These are phyloP conservation scores for Bacidia gigantensis DNA, from an alignment of 495 filamentous ascomycete species.

Conservation along the genomic window DNA sequence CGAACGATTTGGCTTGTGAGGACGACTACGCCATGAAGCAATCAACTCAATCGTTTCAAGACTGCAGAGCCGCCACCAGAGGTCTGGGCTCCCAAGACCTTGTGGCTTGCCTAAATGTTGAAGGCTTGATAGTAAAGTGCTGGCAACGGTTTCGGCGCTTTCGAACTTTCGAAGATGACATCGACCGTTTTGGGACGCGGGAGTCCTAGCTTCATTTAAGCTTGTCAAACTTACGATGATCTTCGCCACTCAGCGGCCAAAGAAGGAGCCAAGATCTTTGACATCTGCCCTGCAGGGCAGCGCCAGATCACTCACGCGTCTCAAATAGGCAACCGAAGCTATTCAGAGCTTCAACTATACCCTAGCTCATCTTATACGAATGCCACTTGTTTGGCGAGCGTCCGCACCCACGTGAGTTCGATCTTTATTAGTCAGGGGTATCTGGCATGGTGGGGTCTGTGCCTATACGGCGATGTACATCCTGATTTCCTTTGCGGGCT, in stretches of 20 bases:
- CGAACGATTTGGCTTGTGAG: no score
- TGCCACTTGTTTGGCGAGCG: background rate
- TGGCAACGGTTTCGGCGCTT: background rate
- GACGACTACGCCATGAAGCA: no score
- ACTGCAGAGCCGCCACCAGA: background rate
- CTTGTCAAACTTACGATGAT: background rate
- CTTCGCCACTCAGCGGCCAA: background rate
- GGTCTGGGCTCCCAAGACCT: no score
- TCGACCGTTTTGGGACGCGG: background rate
- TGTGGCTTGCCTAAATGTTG: background rate
- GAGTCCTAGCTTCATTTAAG: conserved; percentile 1
- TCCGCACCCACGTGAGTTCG: background rate
- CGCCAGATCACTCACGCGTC: conserved; percentile 25
- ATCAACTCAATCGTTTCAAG: no score
- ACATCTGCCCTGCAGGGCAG: conserved; percentile 50
- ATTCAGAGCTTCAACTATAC: background rate
- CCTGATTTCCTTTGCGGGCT: no score
- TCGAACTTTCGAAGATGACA: background rate
- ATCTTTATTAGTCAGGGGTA: background rate
- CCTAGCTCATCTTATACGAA: background rate
- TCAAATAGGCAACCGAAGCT: conserved; percentile 10
- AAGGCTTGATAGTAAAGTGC: background rate
- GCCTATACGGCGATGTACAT: no score
- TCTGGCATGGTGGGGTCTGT: no score
- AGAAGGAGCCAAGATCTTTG: background rate